Evolutionary conservation across 176 grass and related monocot species (phyloP).

Genomic region (Panicum miliaceum): DNA sequence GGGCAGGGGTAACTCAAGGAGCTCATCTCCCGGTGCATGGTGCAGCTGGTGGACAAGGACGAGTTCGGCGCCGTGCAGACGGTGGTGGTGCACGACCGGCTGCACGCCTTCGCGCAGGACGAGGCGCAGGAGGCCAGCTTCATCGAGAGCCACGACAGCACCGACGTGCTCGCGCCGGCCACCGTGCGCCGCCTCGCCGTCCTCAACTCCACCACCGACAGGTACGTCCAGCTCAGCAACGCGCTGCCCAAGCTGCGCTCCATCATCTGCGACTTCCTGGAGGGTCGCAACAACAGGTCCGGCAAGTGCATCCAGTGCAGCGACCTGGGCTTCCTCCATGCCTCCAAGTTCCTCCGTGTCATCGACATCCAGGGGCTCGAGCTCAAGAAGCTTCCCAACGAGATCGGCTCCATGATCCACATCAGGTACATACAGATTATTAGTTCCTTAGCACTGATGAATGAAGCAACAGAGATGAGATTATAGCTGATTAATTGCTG

Average conservation of each 20-base stretch:
- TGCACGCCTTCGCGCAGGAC: slow-evolving; percentile 58
- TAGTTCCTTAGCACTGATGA: neutral
- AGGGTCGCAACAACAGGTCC: neutral
- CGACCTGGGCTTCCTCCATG: slow-evolving; percentile 52
- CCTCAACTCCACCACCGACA: slow-evolving; percentile 41
- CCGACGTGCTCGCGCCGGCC: slow-evolving; percentile 53
- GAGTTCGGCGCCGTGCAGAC: slow-evolving; percentile 37
- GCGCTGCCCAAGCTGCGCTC: slow-evolving; percentile 59
- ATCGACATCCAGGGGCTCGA: slow-evolving; percentile 58
- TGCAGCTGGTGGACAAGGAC: slow-evolving; percentile 51
- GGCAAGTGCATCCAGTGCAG: slow-evolving; percentile 30
- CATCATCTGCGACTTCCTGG: slow-evolving; percentile 51
- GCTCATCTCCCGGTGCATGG: slow-evolving; percentile 58
- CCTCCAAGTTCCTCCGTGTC: slow-evolving; percentile 63
- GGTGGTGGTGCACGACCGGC: slow-evolving; percentile 54
- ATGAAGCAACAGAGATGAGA: neutral
- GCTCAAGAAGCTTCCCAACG: slow-evolving; percentile 50
- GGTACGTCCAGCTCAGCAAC: slow-evolving; percentile 50
- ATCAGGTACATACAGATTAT: slow-evolving; percentile 40
- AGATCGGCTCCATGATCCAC: slow-evolving; percentile 61
- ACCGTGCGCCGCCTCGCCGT: slow-evolving; percentile 64
- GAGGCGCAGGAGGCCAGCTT: slow-evolving; percentile 68
- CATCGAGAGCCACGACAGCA: slow-evolving; percentile 59
- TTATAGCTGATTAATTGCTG: neutral
- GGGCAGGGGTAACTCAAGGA: slow-evolving; percentile 52